A percentile compares a stretch with the other conserved stretches of the same genome.
These are phyloP conservation scores for Pseudogymnoascus sp. DNA, from an alignment of 2,329 filamentous ascomycete genomes.

Conservation along the genomic window DNA sequence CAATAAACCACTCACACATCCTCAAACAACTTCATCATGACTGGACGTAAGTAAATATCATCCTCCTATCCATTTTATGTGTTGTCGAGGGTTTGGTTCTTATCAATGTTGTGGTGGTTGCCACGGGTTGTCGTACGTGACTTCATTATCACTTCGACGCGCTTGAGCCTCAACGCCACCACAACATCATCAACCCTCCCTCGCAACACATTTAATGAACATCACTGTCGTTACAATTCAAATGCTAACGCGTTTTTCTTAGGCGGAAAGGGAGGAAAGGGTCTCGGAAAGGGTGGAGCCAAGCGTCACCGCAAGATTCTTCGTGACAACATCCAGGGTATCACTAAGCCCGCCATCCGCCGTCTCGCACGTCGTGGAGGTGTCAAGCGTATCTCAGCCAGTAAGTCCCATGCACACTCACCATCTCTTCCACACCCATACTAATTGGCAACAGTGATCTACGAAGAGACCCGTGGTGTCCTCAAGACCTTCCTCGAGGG, in stretches of 20 bases:
- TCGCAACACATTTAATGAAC: constrained; percentile 14
- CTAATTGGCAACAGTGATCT: constrained; percentile 51
- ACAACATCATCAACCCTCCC: constrained; percentile 15
- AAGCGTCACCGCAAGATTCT: constrained; percentile 99
- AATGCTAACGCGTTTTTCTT: constrained; percentile 38
- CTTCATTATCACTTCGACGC: constrained; percentile 14
- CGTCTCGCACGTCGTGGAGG: constrained; percentile 98
- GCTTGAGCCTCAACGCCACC: constrained; percentile 14
- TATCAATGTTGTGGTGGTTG: constrained; percentile 18
- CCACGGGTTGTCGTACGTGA: constrained; percentile 14
- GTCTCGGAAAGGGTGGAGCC: constrained; percentile 94
- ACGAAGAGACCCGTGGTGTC: constrained; percentile 75
- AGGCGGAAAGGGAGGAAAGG: constrained; percentile 96
- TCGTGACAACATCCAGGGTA: constrained; percentile 99
- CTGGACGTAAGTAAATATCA: constrained; percentile 56
- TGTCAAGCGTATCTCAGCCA: constrained; percentile 99
- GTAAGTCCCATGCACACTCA: constrained; percentile 37
- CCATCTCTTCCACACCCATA: neutral
- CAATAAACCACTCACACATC: constrained; percentile 26
- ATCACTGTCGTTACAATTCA: constrained; percentile 11
- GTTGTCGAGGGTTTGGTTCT: constrained; percentile 13
- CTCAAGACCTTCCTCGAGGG: constrained; percentile 78
- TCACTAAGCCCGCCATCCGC: constrained; percentile 96
- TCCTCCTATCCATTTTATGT: constrained; percentile 14
- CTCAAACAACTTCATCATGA: constrained; percentile 46